Percentiles rank a stretch among this genome's conserved stretches.
phyloP scores from a whole-genome alignment of 1,139 yeast genomes.

The Pichia sp. region DNA sequence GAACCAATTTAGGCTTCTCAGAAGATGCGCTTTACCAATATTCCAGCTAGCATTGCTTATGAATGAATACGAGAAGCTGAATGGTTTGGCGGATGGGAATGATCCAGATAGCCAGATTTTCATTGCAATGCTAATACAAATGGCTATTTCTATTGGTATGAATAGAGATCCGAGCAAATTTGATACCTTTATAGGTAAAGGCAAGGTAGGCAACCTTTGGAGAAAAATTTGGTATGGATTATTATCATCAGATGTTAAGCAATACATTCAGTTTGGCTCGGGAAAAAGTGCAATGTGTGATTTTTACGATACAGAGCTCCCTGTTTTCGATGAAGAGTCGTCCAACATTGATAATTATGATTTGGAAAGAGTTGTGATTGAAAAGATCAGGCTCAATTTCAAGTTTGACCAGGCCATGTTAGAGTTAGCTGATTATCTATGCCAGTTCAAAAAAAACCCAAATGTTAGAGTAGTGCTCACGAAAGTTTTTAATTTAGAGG shows the following conservation, averaged over 20 bases:
- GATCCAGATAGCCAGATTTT: slow-evolving; percentile 42
- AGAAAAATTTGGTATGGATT: slow-evolving; percentile 54
- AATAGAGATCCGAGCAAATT: slow-evolving; percentile 47
- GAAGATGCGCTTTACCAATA: slow-evolving; percentile 46
- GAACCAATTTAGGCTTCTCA: slow-evolving; percentile 45
- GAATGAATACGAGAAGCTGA: slow-evolving; percentile 41
- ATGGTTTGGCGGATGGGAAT: slow-evolving; percentile 40
- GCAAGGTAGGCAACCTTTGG: slow-evolving; percentile 37
- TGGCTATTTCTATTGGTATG: slow-evolving; percentile 48
- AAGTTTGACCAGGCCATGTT: slow-evolving; percentile 19
- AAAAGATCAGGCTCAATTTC: slow-evolving; percentile 18
- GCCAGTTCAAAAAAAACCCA: slow-evolving; percentile 23
- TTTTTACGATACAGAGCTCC: slow-evolving; percentile 39
- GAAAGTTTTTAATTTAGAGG: slow-evolving; percentile 20
- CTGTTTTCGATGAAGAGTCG: slow-evolving; percentile 26
- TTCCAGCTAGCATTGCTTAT: slow-evolving; percentile 47
- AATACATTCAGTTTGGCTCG: slow-evolving; percentile 40
- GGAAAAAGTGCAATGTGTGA: slow-evolving; percentile 35
- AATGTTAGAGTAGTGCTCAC: slow-evolving; percentile 18
- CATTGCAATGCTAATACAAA: slow-evolving; percentile 43
- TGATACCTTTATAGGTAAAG: slow-evolving; percentile 19
- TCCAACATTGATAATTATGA: slow-evolving; percentile 26
- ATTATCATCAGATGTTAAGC: slow-evolving; percentile 35
- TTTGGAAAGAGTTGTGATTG: slow-evolving; percentile 28
- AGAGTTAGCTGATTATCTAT: slow-evolving; percentile 21